Evolutionary conservation across 441 rosid species (phyloP), one percentile per base, ranked within the genome.

Genomic region (Gossypium gossypioides): DNA sequence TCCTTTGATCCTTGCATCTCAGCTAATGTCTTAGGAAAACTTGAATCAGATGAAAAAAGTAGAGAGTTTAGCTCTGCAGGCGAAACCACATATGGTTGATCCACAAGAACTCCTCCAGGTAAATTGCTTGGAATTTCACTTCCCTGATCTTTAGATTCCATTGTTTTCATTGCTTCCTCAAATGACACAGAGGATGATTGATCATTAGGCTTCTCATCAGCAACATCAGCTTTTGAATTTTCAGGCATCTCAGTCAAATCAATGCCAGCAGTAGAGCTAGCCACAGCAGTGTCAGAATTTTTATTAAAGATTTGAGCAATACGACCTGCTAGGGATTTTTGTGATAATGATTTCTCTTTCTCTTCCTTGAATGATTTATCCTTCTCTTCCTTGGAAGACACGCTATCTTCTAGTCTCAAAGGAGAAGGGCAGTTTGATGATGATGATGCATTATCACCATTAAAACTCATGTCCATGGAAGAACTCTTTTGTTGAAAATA

Each of bases 261-360:
- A 64, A 65, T 37, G 78, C 86, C 72, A 77, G 72, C 83, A 77
- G 42, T 13, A 4, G 84, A 62, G 62, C 70, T 16, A 51, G 83
- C 19, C 12, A 85, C n/a, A 2, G 80, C 51, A 12, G 75, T 29
- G 76, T 88, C 96, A 13, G 81, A 57, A 79, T 74, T 86, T 76
- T 87, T 94, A 64, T 86, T 87, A 69, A 94, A 94, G 40, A 91
- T 89, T 73, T 94, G 97, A 74, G 91, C 96, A 76, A 94, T 72
- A 44, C 91, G 83, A 56, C 83, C 87, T 4, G 93, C 94, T 57
- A 94, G 78, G 3, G 86, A 80, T 75, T 81, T 90, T 75, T 87
- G 96, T 1, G 79, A 59, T 50, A 6, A 21, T 24, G 78, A 56
- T 64, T 81, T 89, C 4, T 76, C 54, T 62, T 81, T 90, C 8